Conservation (phyloP, 208 protist species). For the Plasmodiophora brassicae region DNA sequence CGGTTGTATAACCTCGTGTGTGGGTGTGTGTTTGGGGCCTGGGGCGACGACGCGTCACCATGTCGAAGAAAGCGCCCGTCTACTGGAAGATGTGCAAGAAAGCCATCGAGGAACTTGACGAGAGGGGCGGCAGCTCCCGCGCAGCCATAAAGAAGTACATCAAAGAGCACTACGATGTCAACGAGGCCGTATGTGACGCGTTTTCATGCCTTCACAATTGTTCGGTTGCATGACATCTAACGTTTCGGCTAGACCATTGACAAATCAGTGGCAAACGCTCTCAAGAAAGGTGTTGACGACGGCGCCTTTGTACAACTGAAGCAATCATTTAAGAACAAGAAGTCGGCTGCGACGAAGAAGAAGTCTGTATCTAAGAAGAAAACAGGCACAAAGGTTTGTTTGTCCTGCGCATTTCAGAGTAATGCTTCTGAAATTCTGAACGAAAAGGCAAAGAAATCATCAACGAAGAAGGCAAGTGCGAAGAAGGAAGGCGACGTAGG, state of each 20-base stretch:
- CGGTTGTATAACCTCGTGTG: too few species aligned
- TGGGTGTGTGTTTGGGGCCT: too few species aligned
- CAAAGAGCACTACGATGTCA: not conserved
- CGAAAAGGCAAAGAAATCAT: too few species aligned
- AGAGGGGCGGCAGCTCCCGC: not conserved
- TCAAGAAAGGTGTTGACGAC: constrained; percentile 4
- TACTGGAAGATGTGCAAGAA: not conserved
- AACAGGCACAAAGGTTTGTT: too few species aligned
- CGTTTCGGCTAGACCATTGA: not conserved
- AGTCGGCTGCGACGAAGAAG: not conserved
- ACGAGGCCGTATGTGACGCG: not conserved
- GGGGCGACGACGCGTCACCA: too few species aligned
- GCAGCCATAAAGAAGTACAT: constrained; percentile 18
- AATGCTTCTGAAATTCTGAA: too few species aligned
- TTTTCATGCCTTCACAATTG: not conserved
- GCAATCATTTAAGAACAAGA: not conserved
- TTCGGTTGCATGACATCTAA: not conserved
- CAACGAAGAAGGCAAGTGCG: too few species aligned
- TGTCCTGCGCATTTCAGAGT: too few species aligned
- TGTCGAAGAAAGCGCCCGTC: not conserved
- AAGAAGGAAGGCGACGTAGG: too few species aligned
- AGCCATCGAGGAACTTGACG: not conserved
- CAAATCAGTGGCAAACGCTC: not conserved
- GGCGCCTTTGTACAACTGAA: not conserved
- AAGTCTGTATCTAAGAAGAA: not conserved